Evolutionary conservation across 441 rosid species (phyloP).

Genomic region (Omphalea diandra): DNA sequence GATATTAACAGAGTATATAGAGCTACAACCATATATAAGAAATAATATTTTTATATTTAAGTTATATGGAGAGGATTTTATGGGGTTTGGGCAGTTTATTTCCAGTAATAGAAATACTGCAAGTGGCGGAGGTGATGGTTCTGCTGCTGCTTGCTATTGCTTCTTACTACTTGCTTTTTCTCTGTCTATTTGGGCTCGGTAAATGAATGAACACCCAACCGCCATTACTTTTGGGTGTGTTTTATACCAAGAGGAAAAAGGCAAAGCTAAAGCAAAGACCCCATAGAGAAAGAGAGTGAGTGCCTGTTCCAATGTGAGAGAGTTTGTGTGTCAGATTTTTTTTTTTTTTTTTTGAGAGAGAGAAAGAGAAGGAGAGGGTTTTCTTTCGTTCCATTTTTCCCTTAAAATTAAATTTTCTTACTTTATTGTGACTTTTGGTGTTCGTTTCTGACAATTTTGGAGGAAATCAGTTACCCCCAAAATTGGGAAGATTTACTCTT

Average conservation of each 20-base stretch:
- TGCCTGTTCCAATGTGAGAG: not conserved
- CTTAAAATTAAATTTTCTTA: slow-evolving; percentile 1
- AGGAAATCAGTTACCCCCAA: not conserved
- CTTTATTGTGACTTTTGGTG: slow-evolving; percentile 21
- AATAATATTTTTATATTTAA: not conserved
- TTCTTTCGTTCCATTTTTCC: not conserved
- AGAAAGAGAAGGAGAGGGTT: slow-evolving; percentile 3
- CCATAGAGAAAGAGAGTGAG: slow-evolving; percentile 10
- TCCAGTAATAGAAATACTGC: slow-evolving; percentile 38
- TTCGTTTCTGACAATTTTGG: slow-evolving; percentile 19
- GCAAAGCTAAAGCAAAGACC: slow-evolving; percentile 20
- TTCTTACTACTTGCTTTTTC: too few species aligned
- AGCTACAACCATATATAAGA: slow-evolving; percentile 10
- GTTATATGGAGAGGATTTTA: slow-evolving; percentile 16
- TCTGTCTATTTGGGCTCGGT: slow-evolving; percentile 15
- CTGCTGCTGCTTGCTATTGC: slow-evolving; percentile 24
- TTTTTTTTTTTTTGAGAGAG: too few species aligned
- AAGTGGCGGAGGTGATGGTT: slow-evolving; percentile 19
- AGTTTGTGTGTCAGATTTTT: slow-evolving; percentile 28
- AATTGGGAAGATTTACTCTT: slow-evolving; percentile 17
- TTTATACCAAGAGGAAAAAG: slow-evolving; percentile 27
- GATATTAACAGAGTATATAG: slow-evolving; percentile 37
- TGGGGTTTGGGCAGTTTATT: slow-evolving; percentile 26
- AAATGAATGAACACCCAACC: slow-evolving; percentile 39
- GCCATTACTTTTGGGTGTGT: slow-evolving; percentile 27